A percentile compares a stretch with the other conserved stretches of the same genome.
Conservation (phyloP, 129 eudicot genomes). For the Flaveria bidentis region DNA sequence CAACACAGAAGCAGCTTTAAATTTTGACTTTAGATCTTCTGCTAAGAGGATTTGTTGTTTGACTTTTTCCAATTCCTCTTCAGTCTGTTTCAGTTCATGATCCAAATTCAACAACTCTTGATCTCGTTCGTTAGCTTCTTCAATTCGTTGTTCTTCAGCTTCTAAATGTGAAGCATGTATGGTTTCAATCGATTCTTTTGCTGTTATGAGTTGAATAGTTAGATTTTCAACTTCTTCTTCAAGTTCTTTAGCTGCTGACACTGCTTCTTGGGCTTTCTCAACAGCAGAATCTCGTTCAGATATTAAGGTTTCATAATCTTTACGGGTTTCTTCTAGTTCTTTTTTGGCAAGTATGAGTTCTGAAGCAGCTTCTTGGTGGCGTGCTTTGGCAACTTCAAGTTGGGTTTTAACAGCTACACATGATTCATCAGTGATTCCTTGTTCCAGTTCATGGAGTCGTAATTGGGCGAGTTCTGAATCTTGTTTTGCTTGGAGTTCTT, state of each 20-base stretch:
- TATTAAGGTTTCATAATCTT: constrained; percentile 48
- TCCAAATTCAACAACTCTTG: constrained; percentile 63
- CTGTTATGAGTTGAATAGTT: constrained; percentile 76
- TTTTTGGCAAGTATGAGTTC: constrained; percentile 55
- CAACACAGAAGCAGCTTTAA: constrained; percentile 60
- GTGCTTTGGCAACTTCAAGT: constrained; percentile 80
- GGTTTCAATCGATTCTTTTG: constrained; percentile 75
- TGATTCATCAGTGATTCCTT: constrained; percentile 79
- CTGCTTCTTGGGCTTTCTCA: constrained; percentile 64
- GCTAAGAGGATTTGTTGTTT: constrained; percentile 45
- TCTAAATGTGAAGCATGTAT: constrained; percentile 86
- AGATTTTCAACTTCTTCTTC: constrained; percentile 77
- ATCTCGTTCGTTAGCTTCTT: constrained; percentile 58
- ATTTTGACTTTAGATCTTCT: constrained; percentile 59
- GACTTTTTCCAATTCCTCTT: constrained; percentile 64
- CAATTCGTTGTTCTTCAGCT: constrained; percentile 79
- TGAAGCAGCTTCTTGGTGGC: constrained; percentile 59
- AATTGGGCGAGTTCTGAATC: constrained; percentile 83
- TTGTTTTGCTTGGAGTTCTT: constrained; percentile 86
- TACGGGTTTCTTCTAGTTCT: constrained; percentile 54
- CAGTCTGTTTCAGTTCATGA: constrained; percentile 58
- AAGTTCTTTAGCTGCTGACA: constrained; percentile 57
- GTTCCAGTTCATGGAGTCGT: constrained; percentile 73
- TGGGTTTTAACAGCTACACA: constrained; percentile 84
- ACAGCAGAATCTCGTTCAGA: constrained; percentile 60